These are phyloP conservation scores for Trametes maxima DNA, from an alignment of 768 basidiomycete species.

Conservation along the genomic window DNA sequence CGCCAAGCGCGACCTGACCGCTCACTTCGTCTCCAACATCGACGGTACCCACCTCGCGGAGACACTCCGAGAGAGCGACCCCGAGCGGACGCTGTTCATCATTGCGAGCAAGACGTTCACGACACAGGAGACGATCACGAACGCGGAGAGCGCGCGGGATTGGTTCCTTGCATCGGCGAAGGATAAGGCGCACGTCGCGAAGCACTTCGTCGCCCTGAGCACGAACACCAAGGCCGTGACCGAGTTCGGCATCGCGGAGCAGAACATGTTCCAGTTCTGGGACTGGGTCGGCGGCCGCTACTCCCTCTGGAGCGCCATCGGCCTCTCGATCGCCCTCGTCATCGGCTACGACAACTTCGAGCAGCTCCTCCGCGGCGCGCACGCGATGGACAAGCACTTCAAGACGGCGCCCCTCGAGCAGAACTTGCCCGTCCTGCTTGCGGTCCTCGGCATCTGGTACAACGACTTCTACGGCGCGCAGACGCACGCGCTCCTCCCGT, in stretches of 20 bases:
- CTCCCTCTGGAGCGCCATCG: constrained; percentile 98
- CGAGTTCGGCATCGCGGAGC: constrained; percentile 85
- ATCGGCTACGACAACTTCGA: constrained; percentile 96
- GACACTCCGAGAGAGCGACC: constrained; percentile 76
- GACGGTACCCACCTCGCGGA: constrained; percentile 98
- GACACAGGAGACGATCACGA: constrained; percentile 99
- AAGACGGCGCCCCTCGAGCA: constrained; percentile 82
- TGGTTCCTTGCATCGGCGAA: constrained; percentile 91
- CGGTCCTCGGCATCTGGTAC: constrained; percentile 94
- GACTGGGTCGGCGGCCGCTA: constrained; percentile 99
- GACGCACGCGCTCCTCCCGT: constrained; percentile 93
- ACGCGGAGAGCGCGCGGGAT: constrained; percentile 88
- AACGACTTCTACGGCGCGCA: constrained; percentile 98
- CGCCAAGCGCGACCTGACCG: constrained; percentile 83
- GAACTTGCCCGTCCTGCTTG: constrained; percentile 91
- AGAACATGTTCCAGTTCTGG: constrained; percentile 99
- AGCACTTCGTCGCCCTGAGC: constrained; percentile 98
- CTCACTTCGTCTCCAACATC: constrained; percentile 95
- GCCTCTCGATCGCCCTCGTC: constrained; percentile 88
- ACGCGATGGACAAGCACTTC: constrained; percentile 99
- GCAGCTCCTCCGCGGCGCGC: constrained; percentile 85
- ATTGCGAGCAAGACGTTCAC: constrained; percentile 99
- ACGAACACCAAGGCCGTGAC: constrained; percentile 96
- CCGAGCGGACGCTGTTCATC: constrained; percentile 95
- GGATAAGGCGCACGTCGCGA: constrained; percentile 91